Evolutionary conservation across 2,329 filamentous ascomycete species (phyloP).

Genomic region (Trichocomaceae sp.): DNA sequence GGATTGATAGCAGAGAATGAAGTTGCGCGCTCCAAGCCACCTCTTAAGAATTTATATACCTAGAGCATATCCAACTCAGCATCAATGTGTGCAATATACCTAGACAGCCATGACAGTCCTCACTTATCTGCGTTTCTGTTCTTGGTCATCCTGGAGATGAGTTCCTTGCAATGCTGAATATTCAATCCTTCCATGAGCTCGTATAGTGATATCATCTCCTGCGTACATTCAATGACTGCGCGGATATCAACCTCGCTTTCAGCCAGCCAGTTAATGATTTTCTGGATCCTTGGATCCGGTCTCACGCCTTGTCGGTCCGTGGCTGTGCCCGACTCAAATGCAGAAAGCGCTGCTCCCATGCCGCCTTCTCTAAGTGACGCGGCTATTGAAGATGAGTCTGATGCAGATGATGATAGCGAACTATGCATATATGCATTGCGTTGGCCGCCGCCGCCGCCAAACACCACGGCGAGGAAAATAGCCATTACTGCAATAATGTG

Average conservation of each 20-base stretch:
- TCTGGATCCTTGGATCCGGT: slow-evolving; percentile 45
- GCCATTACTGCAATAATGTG: slow-evolving; percentile 83
- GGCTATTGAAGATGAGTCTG: slow-evolving; percentile 28
- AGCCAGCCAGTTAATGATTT: slow-evolving; percentile 72
- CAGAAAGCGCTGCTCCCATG: slow-evolving; percentile 27
- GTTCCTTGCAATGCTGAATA: slow-evolving; percentile 59
- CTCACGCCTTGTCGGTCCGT: slow-evolving; percentile 14
- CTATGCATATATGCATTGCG: slow-evolving; percentile 21
- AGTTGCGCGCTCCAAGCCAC: background rate
- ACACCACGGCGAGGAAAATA: slow-evolving; percentile 74
- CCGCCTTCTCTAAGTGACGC: slow-evolving; percentile 32
- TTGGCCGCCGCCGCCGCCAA: slow-evolving; percentile 56
- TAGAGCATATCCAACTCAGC: background rate
- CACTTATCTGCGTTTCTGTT: slow-evolving; percentile 52
- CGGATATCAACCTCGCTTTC: slow-evolving; percentile 81
- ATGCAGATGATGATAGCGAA: slow-evolving; percentile 15
- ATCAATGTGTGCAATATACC: background rate
- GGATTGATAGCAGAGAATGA: no score
- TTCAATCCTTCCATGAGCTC: slow-evolving; percentile 64
- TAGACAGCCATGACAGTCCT: background rate
- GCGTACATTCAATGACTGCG: slow-evolving; percentile 78
- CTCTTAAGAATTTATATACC: background rate
- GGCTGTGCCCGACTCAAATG: slow-evolving; percentile 22
- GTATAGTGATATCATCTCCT: slow-evolving; percentile 86
- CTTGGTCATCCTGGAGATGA: slow-evolving; percentile 57